Evolutionary conservation across 495 filamentous ascomycete species (phyloP), one percentile per base, ranked within the genome.

Genomic region (Amorphotheca resinae): DNA sequence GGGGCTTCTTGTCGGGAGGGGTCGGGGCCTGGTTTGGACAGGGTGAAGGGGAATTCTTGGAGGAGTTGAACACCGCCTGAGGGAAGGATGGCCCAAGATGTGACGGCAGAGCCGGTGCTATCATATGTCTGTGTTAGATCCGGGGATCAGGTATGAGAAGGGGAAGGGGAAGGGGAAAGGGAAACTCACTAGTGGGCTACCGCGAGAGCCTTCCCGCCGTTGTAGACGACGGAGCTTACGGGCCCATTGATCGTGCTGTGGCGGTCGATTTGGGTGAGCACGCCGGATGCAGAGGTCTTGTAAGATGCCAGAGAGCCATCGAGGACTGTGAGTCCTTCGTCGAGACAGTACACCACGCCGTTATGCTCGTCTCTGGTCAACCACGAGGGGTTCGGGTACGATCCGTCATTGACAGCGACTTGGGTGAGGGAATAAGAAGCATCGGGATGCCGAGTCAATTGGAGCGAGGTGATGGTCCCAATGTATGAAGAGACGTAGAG

Each of bases 401-500:
- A 80, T 21, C 58, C 63, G 31, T 65, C 57, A 22, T 66, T 60
- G 16, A 61, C 57, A 32, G 67, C 38, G 42, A 18, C 46, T 46
- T 41, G 21, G 16, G 50, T 52, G 36, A 70, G 55, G 43, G 51
- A 53, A 44, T 53, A 53, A 38, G 41, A 36, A 32, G 49, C 50
- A 30, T 46, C 46, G 26, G 46, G 25, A 11, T 44, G 39, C 31
- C 45, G 41, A 33, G 52, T 57, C 33, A 79, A 65, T 34, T 63
- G 55, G 16, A 80, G 64, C 11, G 69, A 67, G 45, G 74, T 73
- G 50, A 80, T 57, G 23, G 60, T 66, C 34, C 76, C 76, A 41
- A 62, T 62, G 65, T 82, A 82, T 18, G 77, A 77, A 9, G 73
- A 67, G 45, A 70, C 73, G 59, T 72, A 79, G 55, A 82, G 63